These are phyloP conservation scores for Scheffersomyces parashehatae DNA, from an alignment of 1,139 yeast genomes.

Conservation along the genomic window DNA sequence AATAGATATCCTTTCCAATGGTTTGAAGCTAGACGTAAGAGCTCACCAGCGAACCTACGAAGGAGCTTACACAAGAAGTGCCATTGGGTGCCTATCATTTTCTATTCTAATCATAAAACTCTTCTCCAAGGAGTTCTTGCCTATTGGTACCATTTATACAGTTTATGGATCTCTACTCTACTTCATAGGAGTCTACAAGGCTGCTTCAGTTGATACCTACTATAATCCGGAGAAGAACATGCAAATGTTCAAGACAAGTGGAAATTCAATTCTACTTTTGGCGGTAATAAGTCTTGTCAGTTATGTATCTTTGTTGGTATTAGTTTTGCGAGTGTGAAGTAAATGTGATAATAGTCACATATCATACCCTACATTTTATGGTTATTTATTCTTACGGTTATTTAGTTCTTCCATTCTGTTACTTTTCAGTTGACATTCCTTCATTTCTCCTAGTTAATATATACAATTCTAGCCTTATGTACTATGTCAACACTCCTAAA, in stretches of 20 bases:
- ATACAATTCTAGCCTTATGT: constrained; percentile 36
- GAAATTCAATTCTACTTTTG: constrained; percentile 48
- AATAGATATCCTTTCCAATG: constrained; percentile 35
- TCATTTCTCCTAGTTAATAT: constrained; percentile 43
- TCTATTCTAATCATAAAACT: constrained; percentile 50
- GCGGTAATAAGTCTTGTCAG: constrained; percentile 45
- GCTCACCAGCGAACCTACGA: constrained; percentile 66
- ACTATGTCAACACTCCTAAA: constrained; percentile 52
- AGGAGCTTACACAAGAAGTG: constrained; percentile 59
- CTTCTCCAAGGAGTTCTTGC: constrained; percentile 53
- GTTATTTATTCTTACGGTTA: no score
- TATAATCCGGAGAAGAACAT: constrained; percentile 42
- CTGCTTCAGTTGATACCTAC: constrained; percentile 46
- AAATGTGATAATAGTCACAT: not conserved
- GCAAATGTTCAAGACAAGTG: constrained; percentile 51
- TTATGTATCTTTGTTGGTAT: constrained; percentile 44
- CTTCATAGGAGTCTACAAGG: constrained; percentile 48
- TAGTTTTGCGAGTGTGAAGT: constrained; percentile 37
- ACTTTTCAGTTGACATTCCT: no score
- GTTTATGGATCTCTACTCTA: constrained; percentile 51
- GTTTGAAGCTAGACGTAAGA: constrained; percentile 50
- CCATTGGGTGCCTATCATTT: constrained; percentile 49
- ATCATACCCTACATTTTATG: no score
- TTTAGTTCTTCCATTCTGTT: no score
- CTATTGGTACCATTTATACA: constrained; percentile 55